phyloP scores from a whole-genome alignment of 2,329 filamentous ascomycete genomes.

The Arthroderma uncinatum region DNA sequence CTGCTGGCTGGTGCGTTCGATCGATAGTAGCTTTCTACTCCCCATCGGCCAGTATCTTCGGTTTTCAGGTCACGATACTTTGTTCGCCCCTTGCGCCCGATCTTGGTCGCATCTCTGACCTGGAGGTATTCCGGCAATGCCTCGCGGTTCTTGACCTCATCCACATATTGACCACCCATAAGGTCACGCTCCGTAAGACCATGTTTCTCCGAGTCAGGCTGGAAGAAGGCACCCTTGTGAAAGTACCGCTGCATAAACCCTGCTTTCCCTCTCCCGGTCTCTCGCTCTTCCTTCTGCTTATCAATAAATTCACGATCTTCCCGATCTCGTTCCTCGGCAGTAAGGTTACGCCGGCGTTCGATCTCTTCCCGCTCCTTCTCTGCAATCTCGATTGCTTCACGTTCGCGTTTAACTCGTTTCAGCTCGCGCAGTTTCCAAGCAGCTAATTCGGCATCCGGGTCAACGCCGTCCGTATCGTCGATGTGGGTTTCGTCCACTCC shows the following conservation, averaged over 20 bases:
- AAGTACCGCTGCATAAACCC: constrained; percentile 91
- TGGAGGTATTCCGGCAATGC: constrained; percentile 84
- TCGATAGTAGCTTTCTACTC: constrained; percentile 36
- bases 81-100: constrained; percentile 83
- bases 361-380: constrained; percentile 83
- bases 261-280: constrained; percentile 67
- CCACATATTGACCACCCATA: constrained; percentile 71
- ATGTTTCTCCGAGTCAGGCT: constrained; percentile 63
- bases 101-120: constrained; percentile 81
- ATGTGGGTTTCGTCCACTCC: constrained; percentile 61
- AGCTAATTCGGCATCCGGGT: constrained; percentile 77
- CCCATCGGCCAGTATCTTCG: constrained; percentile 89
- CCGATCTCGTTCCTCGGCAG: constrained; percentile 68
- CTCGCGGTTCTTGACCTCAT: constrained; percentile 73
- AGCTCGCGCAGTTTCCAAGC: constrained; percentile 93
- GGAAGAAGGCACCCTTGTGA: constrained; percentile 94
- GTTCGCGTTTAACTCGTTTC: constrained; percentile 73
- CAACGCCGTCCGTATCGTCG: constrained; percentile 77
- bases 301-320: constrained; percentile 74
- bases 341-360: constrained; percentile 77
- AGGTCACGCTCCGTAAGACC: constrained; percentile 71
- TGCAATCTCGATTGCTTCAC: constrained; percentile 68
- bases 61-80: constrained; percentile 78
- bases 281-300: constrained; percentile 64
- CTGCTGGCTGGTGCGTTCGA: constrained; percentile 16